A percentile compares a stretch with the other conserved stretches of the same genome.
phyloP scores from a whole-genome alignment of 1,284 basidiomycete species.

The Anthracocystis walkeri region DNA sequence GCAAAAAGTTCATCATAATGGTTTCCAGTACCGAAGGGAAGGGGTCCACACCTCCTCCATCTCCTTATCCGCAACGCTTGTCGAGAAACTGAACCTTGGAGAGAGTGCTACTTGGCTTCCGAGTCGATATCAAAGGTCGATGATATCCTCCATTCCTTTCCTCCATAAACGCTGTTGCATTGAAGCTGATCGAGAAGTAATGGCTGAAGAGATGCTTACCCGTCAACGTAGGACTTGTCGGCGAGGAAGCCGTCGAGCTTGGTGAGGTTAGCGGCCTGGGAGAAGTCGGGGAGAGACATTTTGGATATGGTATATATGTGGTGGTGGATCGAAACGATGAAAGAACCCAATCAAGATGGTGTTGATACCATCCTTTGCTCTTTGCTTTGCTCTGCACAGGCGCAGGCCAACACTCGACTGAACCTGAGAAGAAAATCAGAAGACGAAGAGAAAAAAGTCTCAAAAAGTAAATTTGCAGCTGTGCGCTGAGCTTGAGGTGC shows the following conservation, averaged over 20 bases:
- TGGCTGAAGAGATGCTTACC: slow-evolving; percentile 54
- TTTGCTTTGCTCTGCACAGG: slow-evolving; percentile 9
- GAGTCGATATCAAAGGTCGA: not conserved
- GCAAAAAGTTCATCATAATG: slow-evolving; percentile 64
- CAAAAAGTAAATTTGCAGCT: slow-evolving; percentile 10
- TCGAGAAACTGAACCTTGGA: not conserved
- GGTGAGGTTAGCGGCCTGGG: slow-evolving; percentile 57
- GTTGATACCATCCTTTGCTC: not conserved
- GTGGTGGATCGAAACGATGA: slow-evolving; percentile 20
- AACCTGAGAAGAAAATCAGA: slow-evolving; percentile 8
- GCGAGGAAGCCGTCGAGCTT: slow-evolving; percentile 64
- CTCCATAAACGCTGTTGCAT: not conserved
- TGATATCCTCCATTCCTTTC: not conserved
- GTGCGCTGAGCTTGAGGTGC: too few species aligned
- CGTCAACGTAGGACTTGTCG: slow-evolving; percentile 68
- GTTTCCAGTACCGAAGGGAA: slow-evolving; percentile 19
- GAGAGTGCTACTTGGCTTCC: not conserved
- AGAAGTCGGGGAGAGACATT: slow-evolving; percentile 69
- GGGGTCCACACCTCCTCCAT: not conserved
- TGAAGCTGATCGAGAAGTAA: slow-evolving; percentile 11
- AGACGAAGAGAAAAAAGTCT: slow-evolving; percentile 11
- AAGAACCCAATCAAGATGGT: not conserved
- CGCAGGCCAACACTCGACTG: slow-evolving; percentile 10
- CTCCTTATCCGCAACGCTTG: not conserved
- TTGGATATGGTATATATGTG: slow-evolving; percentile 23